These are phyloP conservation scores for Penicillium sp. DNA, from an alignment of 2,329 filamentous ascomycete species.

Conservation along the genomic window DNA sequence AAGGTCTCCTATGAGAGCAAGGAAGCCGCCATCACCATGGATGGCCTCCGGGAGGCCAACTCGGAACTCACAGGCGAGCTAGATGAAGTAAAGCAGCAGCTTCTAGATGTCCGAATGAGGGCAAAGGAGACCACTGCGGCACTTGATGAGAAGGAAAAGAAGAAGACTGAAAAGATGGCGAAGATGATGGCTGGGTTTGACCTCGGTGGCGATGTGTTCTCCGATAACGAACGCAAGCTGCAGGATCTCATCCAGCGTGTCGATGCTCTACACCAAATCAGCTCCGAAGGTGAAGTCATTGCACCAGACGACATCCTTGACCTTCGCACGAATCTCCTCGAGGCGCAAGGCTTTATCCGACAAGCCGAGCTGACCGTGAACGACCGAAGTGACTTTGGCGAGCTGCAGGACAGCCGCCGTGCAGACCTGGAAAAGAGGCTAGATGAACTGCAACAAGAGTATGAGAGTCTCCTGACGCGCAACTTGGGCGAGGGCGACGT, in stretches of 20 bases:
- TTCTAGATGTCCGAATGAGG: slow-evolving; percentile 93
- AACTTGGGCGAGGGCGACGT: slow-evolving; percentile 77
- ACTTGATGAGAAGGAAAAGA: slow-evolving; percentile 95
- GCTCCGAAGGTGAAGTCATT: slow-evolving; percentile 73
- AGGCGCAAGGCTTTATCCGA: slow-evolving; percentile 87
- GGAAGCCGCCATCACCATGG: slow-evolving; percentile 96
- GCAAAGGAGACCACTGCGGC: slow-evolving; percentile 89
- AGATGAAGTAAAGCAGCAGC: slow-evolving; percentile 93
- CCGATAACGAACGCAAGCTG: slow-evolving; percentile 84
- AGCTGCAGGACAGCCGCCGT: slow-evolving; percentile 63
- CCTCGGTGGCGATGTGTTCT: slow-evolving; percentile 87
- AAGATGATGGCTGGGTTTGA: slow-evolving; percentile 99
- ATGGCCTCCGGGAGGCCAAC: slow-evolving; percentile 94
- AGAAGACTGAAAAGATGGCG: slow-evolving; percentile 98
- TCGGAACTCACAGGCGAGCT: slow-evolving; percentile 86
- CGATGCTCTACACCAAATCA: slow-evolving; percentile 74
- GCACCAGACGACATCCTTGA: slow-evolving; percentile 77
- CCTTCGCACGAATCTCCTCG: slow-evolving; percentile 74
- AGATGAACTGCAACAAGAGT: slow-evolving; percentile 72
- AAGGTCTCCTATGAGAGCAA: slow-evolving; percentile 94
- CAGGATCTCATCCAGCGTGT: slow-evolving; percentile 80
- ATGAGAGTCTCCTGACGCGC: slow-evolving; percentile 76
- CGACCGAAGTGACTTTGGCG: slow-evolving; percentile 64
- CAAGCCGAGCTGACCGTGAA: slow-evolving; percentile 88
- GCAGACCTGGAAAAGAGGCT: slow-evolving; percentile 76